A percentile compares a stretch with the other conserved stretches of the same genome.
These are phyloP conservation scores for Hyparrhenia diplandra DNA, from an alignment of 176 grass and related monocot genomes.

Conservation along the genomic window DNA sequence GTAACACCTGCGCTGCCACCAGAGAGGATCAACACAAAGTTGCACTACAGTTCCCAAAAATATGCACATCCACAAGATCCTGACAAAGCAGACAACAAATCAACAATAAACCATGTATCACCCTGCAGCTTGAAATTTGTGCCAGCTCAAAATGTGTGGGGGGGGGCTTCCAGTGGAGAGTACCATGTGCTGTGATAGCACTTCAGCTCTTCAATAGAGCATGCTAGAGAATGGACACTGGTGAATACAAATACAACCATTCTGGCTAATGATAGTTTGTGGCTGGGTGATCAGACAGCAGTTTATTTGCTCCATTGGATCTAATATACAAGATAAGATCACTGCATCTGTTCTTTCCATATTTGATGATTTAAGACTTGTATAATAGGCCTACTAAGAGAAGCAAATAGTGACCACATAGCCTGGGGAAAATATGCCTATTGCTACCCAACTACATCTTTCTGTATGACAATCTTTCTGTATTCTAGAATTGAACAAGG, in stretches of 20 bases:
- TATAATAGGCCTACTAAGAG: background rate
- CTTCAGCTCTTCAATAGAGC: background rate
- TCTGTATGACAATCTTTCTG: background rate
- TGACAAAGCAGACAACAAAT: background rate
- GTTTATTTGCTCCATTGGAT: background rate
- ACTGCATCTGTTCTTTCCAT: background rate
- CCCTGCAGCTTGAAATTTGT: background rate
- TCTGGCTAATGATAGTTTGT: background rate
- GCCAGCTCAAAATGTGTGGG: background rate
- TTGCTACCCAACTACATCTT: background rate
- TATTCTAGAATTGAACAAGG: background rate
- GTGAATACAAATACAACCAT: background rate
- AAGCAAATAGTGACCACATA: background rate
- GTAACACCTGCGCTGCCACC: background rate
- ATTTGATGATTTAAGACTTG: background rate
- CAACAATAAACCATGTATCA: background rate
- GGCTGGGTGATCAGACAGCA: background rate
- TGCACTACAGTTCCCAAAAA: background rate
- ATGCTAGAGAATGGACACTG: background rate
- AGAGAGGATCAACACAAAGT: background rate
- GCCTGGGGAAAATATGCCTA: background rate
- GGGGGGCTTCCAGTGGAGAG: background rate
- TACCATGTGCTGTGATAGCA: background rate
- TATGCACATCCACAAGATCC: conserved; percentile 6
- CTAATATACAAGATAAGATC: background rate